phyloP scores from a whole-genome alignment of 495 filamentous ascomycete genomes.

The Penicillium mononematosum region DNA sequence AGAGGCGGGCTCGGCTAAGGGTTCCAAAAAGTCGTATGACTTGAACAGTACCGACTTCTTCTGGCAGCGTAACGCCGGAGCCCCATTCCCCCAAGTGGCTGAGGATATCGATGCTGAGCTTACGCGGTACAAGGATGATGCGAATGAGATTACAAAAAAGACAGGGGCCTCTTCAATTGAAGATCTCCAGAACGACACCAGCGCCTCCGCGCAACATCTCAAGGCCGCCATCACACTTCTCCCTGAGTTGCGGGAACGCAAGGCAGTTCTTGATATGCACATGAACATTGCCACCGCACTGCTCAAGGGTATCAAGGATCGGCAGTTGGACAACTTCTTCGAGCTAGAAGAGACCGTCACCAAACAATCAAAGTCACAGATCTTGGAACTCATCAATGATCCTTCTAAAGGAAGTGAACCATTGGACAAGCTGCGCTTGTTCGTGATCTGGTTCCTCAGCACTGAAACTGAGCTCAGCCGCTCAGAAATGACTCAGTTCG shows the following conservation, averaged over 20 bases:
- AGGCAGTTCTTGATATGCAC: conserved; percentile 92
- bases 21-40: conserved; percentile 82
- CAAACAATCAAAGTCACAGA: conserved; percentile 87
- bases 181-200: conserved; percentile 86
- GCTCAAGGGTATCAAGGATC: conserved; percentile 85
- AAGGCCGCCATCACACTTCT: conserved; percentile 92
- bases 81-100: conserved; percentile 93
- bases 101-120: conserved; percentile 94
- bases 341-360: conserved; percentile 92
- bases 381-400: conserved; percentile 84
- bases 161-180: conserved; percentile 92
- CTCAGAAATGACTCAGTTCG: conserved; percentile 80
- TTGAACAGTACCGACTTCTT: conserved; percentile 92
- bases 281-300: conserved; percentile 96
- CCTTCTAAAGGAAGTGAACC: conserved; percentile 77
- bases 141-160: conserved; percentile 90
- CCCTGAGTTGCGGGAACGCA: conserved; percentile 88
- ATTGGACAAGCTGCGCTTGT: conserved; percentile 84
- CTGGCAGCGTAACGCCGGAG: conserved; percentile 90
- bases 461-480: conserved; percentile 85
- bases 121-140: conserved; percentile 92
- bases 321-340: conserved; percentile 94
- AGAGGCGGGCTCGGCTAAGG: conserved; percentile 60
- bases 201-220: conserved; percentile 85
- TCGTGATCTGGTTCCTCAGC: conserved; percentile 97